Evolutionary conservation across 768 basidiomycete species (phyloP).

Genomic region (Trametes coccinea): DNA sequence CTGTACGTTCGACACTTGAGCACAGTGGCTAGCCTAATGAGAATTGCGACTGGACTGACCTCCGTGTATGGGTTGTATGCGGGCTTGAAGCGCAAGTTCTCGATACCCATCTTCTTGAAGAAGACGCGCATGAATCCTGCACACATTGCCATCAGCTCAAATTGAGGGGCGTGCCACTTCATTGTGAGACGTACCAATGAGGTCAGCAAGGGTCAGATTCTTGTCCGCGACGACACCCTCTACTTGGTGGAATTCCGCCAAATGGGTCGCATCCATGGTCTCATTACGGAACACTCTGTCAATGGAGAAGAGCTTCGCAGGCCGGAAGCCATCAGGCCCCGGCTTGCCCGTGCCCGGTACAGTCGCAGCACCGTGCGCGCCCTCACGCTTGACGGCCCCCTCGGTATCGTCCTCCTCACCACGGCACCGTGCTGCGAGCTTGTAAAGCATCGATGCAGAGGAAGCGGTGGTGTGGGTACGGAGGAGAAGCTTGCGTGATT

Average conservation of each 20-base stretch:
- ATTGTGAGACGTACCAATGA: constrained; percentile 68
- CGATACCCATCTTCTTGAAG: constrained; percentile 97
- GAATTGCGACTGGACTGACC: constrained; percentile 34
- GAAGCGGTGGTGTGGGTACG: constrained; percentile 97
- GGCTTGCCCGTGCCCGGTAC: constrained; percentile 24
- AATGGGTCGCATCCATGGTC: constrained; percentile 96
- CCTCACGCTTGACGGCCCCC: constrained; percentile 19
- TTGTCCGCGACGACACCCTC: constrained; percentile 98
- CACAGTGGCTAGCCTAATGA: too few species aligned
- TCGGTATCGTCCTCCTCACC: constrained; percentile 48
- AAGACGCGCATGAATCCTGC: constrained; percentile 96
- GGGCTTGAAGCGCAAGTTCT: constrained; percentile 94
- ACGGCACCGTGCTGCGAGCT: constrained; percentile 82
- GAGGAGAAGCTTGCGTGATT: constrained; percentile 88
- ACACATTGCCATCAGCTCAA: not conserved
- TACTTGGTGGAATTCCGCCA: constrained; percentile 99
- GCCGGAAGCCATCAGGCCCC: constrained; percentile 74
- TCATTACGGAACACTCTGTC: constrained; percentile 99
- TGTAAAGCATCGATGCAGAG: constrained; percentile 91
- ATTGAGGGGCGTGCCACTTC: not conserved
- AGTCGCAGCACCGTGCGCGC: constrained; percentile 42
- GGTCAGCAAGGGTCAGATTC: constrained; percentile 87
- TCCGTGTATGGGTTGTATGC: constrained; percentile 99
- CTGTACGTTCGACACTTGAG: constrained; percentile 37
- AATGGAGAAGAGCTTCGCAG: constrained; percentile 94